These are phyloP conservation scores for Fraxinus greggii DNA, from an alignment of 305 asterid genomes.

Conservation along the genomic window DNA sequence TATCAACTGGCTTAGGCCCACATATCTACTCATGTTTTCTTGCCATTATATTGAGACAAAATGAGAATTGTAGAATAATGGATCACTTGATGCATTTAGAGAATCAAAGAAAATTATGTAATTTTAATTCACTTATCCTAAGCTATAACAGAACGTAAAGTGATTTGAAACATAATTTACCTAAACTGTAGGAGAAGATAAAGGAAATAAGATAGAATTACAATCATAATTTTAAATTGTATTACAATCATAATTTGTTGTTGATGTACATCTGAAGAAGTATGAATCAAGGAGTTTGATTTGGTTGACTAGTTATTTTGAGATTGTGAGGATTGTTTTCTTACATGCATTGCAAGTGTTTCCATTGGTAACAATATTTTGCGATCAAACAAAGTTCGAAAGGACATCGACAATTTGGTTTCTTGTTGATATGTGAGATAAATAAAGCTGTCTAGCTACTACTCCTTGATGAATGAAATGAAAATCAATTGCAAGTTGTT, in stretches of 20 bases:
- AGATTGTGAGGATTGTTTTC: not conserved
- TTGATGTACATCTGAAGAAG: not conserved
- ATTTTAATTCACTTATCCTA: not conserved
- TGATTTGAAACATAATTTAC: not conserved
- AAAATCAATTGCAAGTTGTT: not conserved
- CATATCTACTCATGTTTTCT: constrained; percentile 50
- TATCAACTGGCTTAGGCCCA: constrained; percentile 37
- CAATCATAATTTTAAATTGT: not conserved
- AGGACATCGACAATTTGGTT: not conserved
- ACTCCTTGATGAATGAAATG: not conserved
- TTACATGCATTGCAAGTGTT: not conserved
- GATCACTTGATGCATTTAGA: not conserved
- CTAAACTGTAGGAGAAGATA: not conserved
- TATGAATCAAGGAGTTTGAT: not conserved
- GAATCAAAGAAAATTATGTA: not conserved
- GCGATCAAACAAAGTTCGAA: not conserved
- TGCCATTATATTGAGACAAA: constrained; percentile 35
- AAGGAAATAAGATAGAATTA: not conserved
- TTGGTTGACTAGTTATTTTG: not conserved
- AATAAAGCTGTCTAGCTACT: not conserved
- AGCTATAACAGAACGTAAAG: not conserved
- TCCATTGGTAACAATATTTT: not conserved
- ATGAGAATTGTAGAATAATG: not conserved
- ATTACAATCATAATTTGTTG: not conserved
- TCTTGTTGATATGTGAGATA: not conserved